Evolutionary conservation across 2,329 filamentous ascomycete species (phyloP), one percentile per base, ranked within the genome.

Genomic region (Rhytidhysteron rufulum): DNA sequence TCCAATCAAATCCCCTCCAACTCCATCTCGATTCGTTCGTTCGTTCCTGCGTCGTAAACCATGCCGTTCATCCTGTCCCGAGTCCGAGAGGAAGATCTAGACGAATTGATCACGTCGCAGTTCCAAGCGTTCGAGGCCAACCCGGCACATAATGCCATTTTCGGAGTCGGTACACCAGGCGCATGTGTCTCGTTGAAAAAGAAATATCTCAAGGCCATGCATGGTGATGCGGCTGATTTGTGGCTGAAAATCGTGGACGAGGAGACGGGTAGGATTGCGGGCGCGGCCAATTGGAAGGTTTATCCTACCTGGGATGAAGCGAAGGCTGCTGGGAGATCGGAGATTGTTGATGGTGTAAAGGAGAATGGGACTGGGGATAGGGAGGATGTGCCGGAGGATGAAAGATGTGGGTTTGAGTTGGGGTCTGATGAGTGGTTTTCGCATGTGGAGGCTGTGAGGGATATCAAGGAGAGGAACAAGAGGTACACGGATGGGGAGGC

Each of bases 241-340:
- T 65, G 60, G 61, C 44, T 60, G 10, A 56, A 57, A n/a, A 49
- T 62, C 4, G 40, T 41, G 2, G 58, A 62, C 15, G 45, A 32
- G 4, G 32, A 34, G 1, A 58, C 43, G 2, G 54, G 53, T 11
- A 49, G 49, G 21, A 49, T 61, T 15, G 51, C 59, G 24, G 55
- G 57, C 10, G 57, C 48, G 0, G 55, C 53, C n/a, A 55, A 56
- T 42, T 65, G 55, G 54, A 57, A 54, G 22, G 44, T 60, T 4
- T 56, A 55, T 22, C 41, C 47, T 22, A 38, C 39, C 2, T 45
- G 34, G n/a, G n/a, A n/a, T n/a, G n/a, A n/a, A n/a, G n/a, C n/a
- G n/a, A n/a, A n/a, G n/a, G n/a, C n/a, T n/a, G n/a, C n/a, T n/a
- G n/a, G n/a, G n/a, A n/a, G n/a, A n/a, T n/a, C n/a, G n/a, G n/a